These are phyloP conservation scores for Seminavis robusta DNA, from an alignment of 108 stramenopile genomes.

Conservation along the genomic window DNA sequence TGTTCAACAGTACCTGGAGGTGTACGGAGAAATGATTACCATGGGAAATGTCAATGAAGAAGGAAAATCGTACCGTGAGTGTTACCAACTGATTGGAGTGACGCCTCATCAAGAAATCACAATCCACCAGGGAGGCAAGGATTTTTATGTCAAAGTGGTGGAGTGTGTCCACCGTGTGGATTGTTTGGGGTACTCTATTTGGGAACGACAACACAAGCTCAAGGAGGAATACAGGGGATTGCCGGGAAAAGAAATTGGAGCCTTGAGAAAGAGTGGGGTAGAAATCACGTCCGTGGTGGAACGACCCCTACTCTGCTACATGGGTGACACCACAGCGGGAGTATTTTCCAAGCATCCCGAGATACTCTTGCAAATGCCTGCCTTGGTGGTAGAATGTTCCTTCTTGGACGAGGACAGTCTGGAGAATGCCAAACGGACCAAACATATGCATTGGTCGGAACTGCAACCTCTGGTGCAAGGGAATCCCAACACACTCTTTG, in stretches of 20 bases:
- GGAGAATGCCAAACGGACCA: constrained; percentile 25
- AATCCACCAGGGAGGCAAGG: constrained; percentile 18
- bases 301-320: constrained; percentile 35
- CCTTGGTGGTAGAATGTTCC: constrained; percentile 40
- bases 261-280: constrained; percentile 16
- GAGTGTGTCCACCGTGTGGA: constrained; percentile 32
- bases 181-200: constrained; percentile 42
- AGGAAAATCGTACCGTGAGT: background rate
- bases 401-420: constrained; percentile 25
- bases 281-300: constrained; percentile 1
- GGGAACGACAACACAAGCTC: constrained; percentile 10
- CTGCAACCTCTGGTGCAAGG: constrained; percentile 30
- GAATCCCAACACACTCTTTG: constrained; percentile 27
- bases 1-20: constrained; percentile 17
- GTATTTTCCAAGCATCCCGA: constrained; percentile 33
- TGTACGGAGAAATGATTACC: constrained; percentile 27
- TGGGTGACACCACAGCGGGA: constrained; percentile 43
- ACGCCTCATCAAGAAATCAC: constrained; percentile 21
- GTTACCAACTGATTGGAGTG: constrained; percentile 6
- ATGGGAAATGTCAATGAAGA: constrained; percentile 6
- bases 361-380: constrained; percentile 23
- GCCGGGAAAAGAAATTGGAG: constrained; percentile 30
- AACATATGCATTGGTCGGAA: constrained; percentile 43
- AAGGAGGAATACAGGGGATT: constrained; percentile 27
- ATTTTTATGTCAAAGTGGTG: constrained; percentile 9